Conservation (phyloP, 2,329 filamentous ascomycete species). For the Penicillium expansum region DNA sequence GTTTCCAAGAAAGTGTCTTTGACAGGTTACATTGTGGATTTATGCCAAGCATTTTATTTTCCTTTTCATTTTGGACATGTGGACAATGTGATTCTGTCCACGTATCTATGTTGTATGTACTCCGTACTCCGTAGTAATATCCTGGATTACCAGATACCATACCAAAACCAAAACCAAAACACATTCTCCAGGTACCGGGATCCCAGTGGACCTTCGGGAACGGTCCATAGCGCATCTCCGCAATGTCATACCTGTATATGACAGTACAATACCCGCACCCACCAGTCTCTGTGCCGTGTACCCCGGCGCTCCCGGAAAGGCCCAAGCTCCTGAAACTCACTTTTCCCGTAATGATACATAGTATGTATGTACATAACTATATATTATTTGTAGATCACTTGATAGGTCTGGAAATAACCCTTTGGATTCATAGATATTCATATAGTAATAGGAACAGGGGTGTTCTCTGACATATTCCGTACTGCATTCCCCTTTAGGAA, state of each 20-base stretch:
- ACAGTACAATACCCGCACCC: not conserved
- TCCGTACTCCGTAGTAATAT: too few species aligned
- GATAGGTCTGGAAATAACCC: slow-evolving; percentile 3
- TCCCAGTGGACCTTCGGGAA: slow-evolving; percentile 18
- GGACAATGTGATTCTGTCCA: not conserved
- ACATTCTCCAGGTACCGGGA: slow-evolving; percentile 22
- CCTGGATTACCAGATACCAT: not conserved
- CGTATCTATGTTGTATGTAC: too few species aligned
- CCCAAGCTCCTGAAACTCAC: slow-evolving; percentile 5
- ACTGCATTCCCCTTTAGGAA: not conserved
- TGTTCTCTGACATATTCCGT: not conserved
- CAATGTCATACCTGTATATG: slow-evolving; percentile 9
- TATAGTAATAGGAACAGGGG: not conserved
- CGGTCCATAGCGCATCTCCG: slow-evolving; percentile 16
- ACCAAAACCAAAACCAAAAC: not conserved
- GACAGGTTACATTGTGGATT: slow-evolving; percentile 7
- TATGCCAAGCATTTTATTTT: not conserved
- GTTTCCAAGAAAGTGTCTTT: not conserved
- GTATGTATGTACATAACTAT: too few species aligned
- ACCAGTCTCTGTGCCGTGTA: slow-evolving; percentile 6
- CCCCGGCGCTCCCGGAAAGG: slow-evolving; percentile 7
- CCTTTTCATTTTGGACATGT: not conserved
- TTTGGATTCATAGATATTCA: not conserved
- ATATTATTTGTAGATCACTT: slow-evolving; percentile 4
- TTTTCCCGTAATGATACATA: too few species aligned